Conservation (phyloP, 1,284 basidiomycete genomes). For the Laetiporus sulphureus region DNA sequence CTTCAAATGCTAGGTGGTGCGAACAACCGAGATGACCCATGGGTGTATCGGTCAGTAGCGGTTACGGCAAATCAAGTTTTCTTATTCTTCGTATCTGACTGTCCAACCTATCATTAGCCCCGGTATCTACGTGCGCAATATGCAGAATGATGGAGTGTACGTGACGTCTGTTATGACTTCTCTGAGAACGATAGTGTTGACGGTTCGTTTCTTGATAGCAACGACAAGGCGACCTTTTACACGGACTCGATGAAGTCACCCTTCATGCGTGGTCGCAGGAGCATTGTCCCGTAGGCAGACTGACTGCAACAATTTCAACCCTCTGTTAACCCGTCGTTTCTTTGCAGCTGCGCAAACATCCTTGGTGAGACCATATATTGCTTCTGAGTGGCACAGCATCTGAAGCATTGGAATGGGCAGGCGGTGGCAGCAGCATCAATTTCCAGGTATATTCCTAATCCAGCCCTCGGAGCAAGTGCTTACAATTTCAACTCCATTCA, state of each 20-base stretch:
- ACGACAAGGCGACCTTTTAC: slow-evolving; percentile 71
- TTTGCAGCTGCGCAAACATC: slow-evolving; percentile 55
- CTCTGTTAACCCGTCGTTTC: background rate
- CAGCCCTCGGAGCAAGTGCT: no score
- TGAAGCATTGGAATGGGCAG: slow-evolving; percentile 20
- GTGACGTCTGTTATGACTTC: slow-evolving; percentile 13
- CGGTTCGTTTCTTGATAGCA: slow-evolving; percentile 30
- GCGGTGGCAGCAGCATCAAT: slow-evolving; percentile 51
- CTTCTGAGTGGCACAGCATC: background rate
- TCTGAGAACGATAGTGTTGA: background rate
- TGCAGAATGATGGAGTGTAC: slow-evolving; percentile 62
- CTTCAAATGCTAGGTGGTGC: slow-evolving; percentile 42
- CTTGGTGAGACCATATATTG: slow-evolving; percentile 33
- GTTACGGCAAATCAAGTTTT: no score
- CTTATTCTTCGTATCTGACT: background rate
- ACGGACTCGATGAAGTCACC: slow-evolving; percentile 51
- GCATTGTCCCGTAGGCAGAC: slow-evolving; percentile 55
- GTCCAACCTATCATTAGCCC: slow-evolving; percentile 31
- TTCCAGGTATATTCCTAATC: slow-evolving; percentile 41
- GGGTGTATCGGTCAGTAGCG: slow-evolving; percentile 50
- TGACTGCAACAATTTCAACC: slow-evolving; percentile 3
- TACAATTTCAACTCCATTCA: no score
- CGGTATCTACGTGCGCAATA: slow-evolving; percentile 63
- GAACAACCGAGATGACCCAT: slow-evolving; percentile 69
- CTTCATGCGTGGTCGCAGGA: slow-evolving; percentile 52